Evolutionary conservation across 192 early-diverging fungal species (phyloP), one percentile per base, ranked within the genome.

Genomic region (Coemansia sp.): DNA sequence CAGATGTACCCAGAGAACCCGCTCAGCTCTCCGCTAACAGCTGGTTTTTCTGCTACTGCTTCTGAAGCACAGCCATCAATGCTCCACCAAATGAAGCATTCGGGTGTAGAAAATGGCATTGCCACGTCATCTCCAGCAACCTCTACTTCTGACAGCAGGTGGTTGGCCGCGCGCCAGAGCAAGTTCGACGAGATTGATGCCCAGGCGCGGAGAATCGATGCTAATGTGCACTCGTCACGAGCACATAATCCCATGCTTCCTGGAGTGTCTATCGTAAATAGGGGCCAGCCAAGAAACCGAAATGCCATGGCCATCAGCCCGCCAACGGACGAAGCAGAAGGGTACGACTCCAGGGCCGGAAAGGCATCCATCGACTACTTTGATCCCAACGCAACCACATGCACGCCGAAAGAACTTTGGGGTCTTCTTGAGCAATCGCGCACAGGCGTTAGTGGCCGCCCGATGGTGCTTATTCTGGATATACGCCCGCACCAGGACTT

Each of bases 401-500:
- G n/a, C 37, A 83, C 29, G 31, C 53, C 33, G 66, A 78, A 37
- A 69, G 72, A 46, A 80, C 86, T 48, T 46, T 69, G 40, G 63
- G 62, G 9, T 21, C 84, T 34, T 46, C 67, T 45, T 33, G 72
- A n/a, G 76, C 81, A 55, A 34, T 88, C 59, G 28, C 63, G 20
- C 65, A 79, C 37, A 21, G 55, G 45, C 55, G 74, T 37, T 7
- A 35, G 40, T 43, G 74, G 69, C 9, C 65, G 64, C n/a, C 80
- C 85, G 0, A 76, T 72, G 13, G 51, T 91, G 6, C 61, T 96
- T 25, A 59, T 95, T 20, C 73, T 96, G 60, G 94, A 96, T 75
- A 84, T 94, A 12, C 85, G 94, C 15, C 85, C 86, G 33, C 84
- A 85, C 39, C 86, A 91, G 28, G 80, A 90, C 33, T 93, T 81